These are phyloP conservation scores for Fibroporia radiculosa DNA, from an alignment of 768 basidiomycete species.

Conservation along the genomic window DNA sequence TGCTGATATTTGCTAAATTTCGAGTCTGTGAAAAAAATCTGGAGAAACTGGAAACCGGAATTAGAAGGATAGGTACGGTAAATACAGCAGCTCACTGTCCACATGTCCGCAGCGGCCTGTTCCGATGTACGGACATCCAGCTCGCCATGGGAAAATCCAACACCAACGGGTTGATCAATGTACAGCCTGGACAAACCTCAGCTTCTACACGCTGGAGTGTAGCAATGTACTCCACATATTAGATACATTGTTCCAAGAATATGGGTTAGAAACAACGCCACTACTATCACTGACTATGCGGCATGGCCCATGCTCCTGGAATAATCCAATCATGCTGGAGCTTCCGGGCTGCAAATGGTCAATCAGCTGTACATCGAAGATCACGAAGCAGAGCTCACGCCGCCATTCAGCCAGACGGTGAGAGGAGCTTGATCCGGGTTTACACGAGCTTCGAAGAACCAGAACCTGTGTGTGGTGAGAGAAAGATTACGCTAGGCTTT, in stretches of 20 bases:
- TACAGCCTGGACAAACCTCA: constrained; percentile 34
- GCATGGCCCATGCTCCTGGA: constrained; percentile 33
- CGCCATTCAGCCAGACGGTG: constrained; percentile 60
- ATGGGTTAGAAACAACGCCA: constrained; percentile 41
- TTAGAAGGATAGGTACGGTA: neutral
- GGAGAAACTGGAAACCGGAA: constrained; percentile 33
- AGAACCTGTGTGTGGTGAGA: constrained; percentile 39
- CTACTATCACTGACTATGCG: constrained; percentile 47
- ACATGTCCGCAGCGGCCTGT: constrained; percentile 48
- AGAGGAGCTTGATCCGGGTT: constrained; percentile 56
- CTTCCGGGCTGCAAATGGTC: constrained; percentile 24
- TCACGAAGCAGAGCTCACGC: constrained; percentile 20
- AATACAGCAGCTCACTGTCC: constrained; percentile 26
- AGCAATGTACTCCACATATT: constrained; percentile 40
- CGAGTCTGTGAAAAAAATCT: constrained; percentile 50
- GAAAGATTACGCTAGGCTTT: neutral
- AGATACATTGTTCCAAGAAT: constrained; percentile 50
- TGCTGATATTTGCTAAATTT: constrained; percentile 41
- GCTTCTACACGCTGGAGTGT: too few relatives aligned
- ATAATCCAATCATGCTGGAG: constrained; percentile 31
- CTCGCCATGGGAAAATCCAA: constrained; percentile 54
- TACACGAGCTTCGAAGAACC: constrained; percentile 61
- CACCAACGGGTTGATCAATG: constrained; percentile 57
- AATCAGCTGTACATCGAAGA: neutral
- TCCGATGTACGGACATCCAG: constrained; percentile 42